These are phyloP conservation scores for Solanum piurae DNA, from an alignment of 257 asterid species.

Conservation along the genomic window DNA sequence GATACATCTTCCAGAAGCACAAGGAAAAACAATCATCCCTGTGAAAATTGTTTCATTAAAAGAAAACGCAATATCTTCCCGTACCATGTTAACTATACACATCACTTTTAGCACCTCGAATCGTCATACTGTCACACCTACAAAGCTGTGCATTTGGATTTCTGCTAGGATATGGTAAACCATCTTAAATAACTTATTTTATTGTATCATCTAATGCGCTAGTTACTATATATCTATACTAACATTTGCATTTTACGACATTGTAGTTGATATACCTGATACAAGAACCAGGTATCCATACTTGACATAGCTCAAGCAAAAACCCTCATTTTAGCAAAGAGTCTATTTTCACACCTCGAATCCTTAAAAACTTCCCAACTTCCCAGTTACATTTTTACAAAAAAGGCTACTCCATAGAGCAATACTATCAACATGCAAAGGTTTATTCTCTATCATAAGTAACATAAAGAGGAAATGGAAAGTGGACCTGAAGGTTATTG, in stretches of 20 bases:
- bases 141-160: neutral
- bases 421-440: neutral
- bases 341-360: neutral
- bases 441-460: neutral
- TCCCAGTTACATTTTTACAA: neutral
- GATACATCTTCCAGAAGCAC: neutral
- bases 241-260: neutral
- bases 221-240: neutral
- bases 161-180: neutral
- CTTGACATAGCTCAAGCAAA: neutral
- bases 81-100: neutral
- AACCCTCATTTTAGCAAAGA: neutral
- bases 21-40: neutral
- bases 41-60: neutral
- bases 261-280: neutral
- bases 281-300: neutral
- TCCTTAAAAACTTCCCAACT: neutral
- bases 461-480: neutral
- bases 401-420: neutral
- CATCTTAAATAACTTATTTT: neutral
- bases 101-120: neutral
- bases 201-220: neutral
- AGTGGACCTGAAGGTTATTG: conserved; percentile 24
- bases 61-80: neutral
- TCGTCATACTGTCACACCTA: neutral